Percentiles rank a stretch among this genome's conserved stretches.
These are phyloP conservation scores for Avena atlantica DNA, from an alignment of 176 grass and related monocot species.

Conservation along the genomic window DNA sequence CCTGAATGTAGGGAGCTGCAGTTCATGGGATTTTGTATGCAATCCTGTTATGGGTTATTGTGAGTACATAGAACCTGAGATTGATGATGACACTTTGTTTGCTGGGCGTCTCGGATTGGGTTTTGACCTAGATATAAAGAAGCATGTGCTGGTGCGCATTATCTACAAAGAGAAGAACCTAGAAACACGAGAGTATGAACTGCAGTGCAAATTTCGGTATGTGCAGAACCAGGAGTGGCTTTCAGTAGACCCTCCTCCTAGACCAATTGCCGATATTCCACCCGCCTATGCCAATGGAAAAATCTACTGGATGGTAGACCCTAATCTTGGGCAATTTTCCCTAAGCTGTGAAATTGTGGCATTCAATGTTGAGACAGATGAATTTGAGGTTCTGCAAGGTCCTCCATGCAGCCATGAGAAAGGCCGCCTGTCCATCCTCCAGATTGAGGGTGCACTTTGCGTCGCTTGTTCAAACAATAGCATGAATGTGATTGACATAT, in stretches of 20 bases:
- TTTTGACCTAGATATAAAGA: not conserved
- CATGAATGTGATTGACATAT: constrained; percentile 32
- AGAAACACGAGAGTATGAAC: constrained; percentile 13
- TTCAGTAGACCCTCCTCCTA: constrained; percentile 30
- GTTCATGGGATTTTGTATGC: constrained; percentile 15
- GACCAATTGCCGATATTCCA: constrained; percentile 29
- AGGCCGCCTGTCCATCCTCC: constrained; percentile 31
- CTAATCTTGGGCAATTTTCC: constrained; percentile 23
- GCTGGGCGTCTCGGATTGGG: constrained; percentile 1
- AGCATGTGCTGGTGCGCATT: constrained; percentile 17
- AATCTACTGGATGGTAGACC: constrained; percentile 48
- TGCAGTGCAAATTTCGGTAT: not conserved
- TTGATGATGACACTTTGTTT: not conserved
- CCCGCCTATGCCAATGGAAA: constrained; percentile 21
- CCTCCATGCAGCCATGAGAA: constrained; percentile 34
- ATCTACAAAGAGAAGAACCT: constrained; percentile 39
- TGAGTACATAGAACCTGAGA: not conserved
- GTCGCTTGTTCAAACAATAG: constrained; percentile 29
- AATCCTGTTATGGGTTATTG: constrained; percentile 14
- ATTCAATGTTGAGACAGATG: constrained; percentile 17
- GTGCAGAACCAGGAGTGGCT: constrained; percentile 9
- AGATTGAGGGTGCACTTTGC: constrained; percentile 33
- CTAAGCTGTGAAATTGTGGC: constrained; percentile 26
- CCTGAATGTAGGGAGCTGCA: constrained; percentile 13
- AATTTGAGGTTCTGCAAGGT: constrained; percentile 44